These are phyloP conservation scores for Usnea hakonensis DNA, from an alignment of 495 filamentous ascomycete genomes.

Conservation along the genomic window DNA sequence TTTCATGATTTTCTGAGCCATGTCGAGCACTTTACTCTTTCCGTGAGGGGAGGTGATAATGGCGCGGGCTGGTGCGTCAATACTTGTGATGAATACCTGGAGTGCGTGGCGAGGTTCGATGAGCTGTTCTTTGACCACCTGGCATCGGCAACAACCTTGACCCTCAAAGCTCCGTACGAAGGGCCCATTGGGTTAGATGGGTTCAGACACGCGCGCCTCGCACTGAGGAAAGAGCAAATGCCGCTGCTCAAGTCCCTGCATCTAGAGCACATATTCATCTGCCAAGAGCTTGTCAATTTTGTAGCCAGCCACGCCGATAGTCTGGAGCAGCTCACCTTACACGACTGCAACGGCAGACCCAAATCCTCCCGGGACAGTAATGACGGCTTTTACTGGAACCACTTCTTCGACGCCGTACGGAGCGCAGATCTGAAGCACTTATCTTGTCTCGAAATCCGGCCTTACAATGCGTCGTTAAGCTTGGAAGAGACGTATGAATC, in stretches of 20 bases:
- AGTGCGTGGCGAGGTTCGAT: not conserved
- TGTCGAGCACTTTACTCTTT: not conserved
- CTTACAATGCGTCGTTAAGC: not conserved
- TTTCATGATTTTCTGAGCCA: not conserved
- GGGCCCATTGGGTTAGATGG: conserved; percentile 2
- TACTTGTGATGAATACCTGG: not conserved
- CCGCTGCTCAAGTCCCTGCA: not conserved
- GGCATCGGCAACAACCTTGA: not conserved
- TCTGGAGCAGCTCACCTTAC: not conserved
- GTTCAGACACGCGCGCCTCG: not conserved
- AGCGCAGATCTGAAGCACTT: not conserved
- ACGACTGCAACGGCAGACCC: not conserved
- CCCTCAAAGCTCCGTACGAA: not conserved
- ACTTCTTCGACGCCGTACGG: conserved; percentile 12
- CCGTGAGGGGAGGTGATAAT: not conserved
- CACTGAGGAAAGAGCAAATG: not conserved
- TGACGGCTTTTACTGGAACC: conserved; percentile 3
- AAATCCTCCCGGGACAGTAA: not conserved
- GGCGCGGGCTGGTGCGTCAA: not conserved
- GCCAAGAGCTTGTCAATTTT: conserved; percentile 2
- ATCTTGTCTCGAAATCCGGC: not conserved
- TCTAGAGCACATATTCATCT: conserved; percentile 1
- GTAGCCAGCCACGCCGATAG: not conserved
- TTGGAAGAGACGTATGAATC: not conserved
- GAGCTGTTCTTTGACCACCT: not conserved